Evolutionary conservation across 2,329 filamentous ascomycete genomes (phyloP), one percentile per base, ranked within the genome.

Genomic region (Clarireedia sp.): DNA sequence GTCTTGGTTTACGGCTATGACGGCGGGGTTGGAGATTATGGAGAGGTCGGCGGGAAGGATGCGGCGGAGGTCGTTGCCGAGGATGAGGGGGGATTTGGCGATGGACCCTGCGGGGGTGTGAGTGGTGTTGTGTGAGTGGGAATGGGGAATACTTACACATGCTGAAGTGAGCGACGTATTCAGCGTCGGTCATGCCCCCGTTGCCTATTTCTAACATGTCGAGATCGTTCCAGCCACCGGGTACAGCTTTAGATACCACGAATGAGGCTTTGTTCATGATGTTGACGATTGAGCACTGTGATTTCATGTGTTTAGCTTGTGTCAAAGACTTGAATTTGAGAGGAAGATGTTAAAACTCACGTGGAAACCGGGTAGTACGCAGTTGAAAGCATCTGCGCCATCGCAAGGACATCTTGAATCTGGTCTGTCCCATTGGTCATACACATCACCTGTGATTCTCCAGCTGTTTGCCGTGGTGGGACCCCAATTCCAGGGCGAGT

Each of bases 1-100:
- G 56, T 74, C 73, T 62, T 74, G 72, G 52, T 69, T 74, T 3
- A 74, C 63, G n/a, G 71, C 72, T 29, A 75, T 73, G 43, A 75
- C 68, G n/a, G 73, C 73, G 8, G 67, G 63, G 57, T 74, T 75
- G 40, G 67, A 69, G 14, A 75, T 63, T 26, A 74, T 74, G 1
- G 68, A 62, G 10, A 75, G 66, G 24, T 71, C 68, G 16, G 63
- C 62, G 16, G 67, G 58, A 12, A 58, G 51, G 52, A 74, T 69
- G 6, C 33, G 49, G 14, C 66, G 62, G 21, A 69, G 55, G 38
- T 67, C 67, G 37, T 65, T 67, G 17, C 66, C 66, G 58, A 69
- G 64, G 23, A 69, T 65, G 5, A 69, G 53, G 17, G 67, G 66
- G 3, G 55, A 57, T 55, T 69, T 69, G 4, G 54, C 61, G 1